These are phyloP conservation scores for Phoma sp. DNA, from an alignment of 2,329 filamentous ascomycete species.

Conservation along the genomic window DNA sequence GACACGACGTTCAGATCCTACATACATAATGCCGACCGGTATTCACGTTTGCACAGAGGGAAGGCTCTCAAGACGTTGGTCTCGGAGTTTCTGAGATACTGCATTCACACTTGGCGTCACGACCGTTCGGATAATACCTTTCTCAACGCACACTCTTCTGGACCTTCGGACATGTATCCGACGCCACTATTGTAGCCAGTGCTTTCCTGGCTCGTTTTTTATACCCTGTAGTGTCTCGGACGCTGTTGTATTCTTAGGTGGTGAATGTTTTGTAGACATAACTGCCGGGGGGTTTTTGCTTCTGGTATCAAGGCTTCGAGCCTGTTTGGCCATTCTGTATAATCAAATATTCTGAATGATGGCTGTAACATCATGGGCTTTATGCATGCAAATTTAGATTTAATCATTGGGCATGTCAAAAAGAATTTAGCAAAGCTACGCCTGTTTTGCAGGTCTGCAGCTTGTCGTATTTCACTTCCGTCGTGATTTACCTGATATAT, in stretches of 20 bases:
- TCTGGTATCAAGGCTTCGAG: slow-evolving; percentile 8
- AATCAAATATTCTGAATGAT: too few relatives aligned
- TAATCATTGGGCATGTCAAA: too few relatives aligned
- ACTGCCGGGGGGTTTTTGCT: background rate
- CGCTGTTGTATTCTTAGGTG: slow-evolving; percentile 15
- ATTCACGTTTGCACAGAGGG: background rate
- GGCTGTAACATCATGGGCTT: too few relatives aligned
- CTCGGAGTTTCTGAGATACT: slow-evolving; percentile 12
- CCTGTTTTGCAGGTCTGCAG: too few relatives aligned
- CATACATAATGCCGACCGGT: slow-evolving; percentile 22
- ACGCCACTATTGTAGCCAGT: slow-evolving; percentile 17
- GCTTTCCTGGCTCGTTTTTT: slow-evolving; percentile 16
- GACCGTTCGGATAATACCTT: slow-evolving; percentile 26
- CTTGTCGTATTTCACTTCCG: too few relatives aligned
- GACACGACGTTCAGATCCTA: slow-evolving; percentile 20
- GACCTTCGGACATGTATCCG: slow-evolving; percentile 15
- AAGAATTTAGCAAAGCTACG: too few relatives aligned
- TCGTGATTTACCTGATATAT: too few relatives aligned
- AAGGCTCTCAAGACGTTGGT: background rate
- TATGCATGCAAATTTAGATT: too few relatives aligned
- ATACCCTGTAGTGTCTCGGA: slow-evolving; percentile 24
- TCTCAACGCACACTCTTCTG: slow-evolving; percentile 22
- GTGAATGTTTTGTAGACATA: slow-evolving; percentile 3
- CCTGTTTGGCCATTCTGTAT: slow-evolving; percentile 18
- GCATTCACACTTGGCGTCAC: slow-evolving; percentile 26